Conservation (phyloP, 2,329 filamentous ascomycete species). For the Nothophoma quercina region DNA sequence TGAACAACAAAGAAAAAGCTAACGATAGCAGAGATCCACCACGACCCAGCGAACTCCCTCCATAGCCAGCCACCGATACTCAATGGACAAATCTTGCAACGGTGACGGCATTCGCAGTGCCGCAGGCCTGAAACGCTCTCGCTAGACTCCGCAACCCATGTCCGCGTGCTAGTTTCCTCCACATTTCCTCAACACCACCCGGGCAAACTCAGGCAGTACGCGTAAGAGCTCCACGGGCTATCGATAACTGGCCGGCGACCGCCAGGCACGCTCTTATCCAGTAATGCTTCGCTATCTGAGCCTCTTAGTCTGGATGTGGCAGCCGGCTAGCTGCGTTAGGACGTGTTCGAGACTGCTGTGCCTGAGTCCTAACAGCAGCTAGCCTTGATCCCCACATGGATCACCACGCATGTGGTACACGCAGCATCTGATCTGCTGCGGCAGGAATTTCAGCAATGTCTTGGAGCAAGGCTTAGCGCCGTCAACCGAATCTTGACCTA, state of each 20-base stretch:
- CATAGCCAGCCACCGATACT: neutral
- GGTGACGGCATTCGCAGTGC: slow-evolving; percentile 17
- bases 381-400: slow-evolving; percentile 20
- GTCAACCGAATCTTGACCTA: slow-evolving; percentile 15
- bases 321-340: slow-evolving; percentile 16
- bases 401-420: slow-evolving; percentile 22
- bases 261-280: slow-evolving; percentile 26
- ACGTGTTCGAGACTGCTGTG: slow-evolving; percentile 14
- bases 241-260: slow-evolving; percentile 26
- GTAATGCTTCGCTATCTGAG: slow-evolving; percentile 22
- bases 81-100: slow-evolving; percentile 1
- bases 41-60: neutral
- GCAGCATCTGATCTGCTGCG: slow-evolving; percentile 19
- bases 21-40: neutral
- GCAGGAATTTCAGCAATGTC: slow-evolving; percentile 22
- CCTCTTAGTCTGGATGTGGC: slow-evolving; percentile 17
- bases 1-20: neutral
- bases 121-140: slow-evolving; percentile 33
- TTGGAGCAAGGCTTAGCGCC: slow-evolving; percentile 22
- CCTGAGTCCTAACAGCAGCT: slow-evolving; percentile 19
- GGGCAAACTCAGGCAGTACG: slow-evolving; percentile 37
- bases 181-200: slow-evolving; percentile 38
- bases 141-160: slow-evolving; percentile 26
- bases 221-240: slow-evolving; percentile 39
- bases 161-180: slow-evolving; percentile 31